Base-by-base conservation (phyloP, 2,329 filamentous ascomycete species). In the Pseudogymnoascus sp. region DNA sequence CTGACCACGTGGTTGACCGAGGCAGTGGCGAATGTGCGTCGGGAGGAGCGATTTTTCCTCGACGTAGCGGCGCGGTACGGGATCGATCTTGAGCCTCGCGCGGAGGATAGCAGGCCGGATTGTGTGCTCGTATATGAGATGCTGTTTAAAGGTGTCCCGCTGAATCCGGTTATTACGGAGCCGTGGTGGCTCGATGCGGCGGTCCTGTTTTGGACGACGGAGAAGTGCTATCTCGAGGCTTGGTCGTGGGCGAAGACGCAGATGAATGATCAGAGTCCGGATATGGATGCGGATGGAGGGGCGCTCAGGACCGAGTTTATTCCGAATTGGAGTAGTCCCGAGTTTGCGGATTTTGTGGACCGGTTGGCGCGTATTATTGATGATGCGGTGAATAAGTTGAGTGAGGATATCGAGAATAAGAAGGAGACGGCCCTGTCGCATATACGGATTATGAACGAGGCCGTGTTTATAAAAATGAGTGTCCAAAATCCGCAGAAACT, bases 161-260 rank as follows among this genome's bases (percentile, higher is more conserved):
- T n/a, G 29, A 16, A 16, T 21, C 34, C 57, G 3, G 31, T 61
- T 40, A n/a, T 12, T 7, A 31, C 45, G 7, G 40, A 39, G 2
- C 36, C 37, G 4, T 59, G 34, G 16, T 47, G 64, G 70, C 75
- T 92, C 2, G 87, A 91, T 71, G 87, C 86, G 5, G 78, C 90
- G 66, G 81, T 90, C 2, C 80, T 90, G n/a, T 81, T 92, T 23
- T 93, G 88, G 86, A 86, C 85, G n/a, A 91, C 87, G 1, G 89
- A 93, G 75, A 84, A 79, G 57, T 82, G 80, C 65, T 88, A 87
- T 70, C 71, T 86, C 16, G 78, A 82, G 40, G 80, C 85, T 11
- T 88, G 86, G 86, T 77, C 76, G 8, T 81, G 78, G 72, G 80
- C 81, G 3, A 77, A 73, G 66, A 67, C 29, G 23, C 47, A 37